Conservation (phyloP, 2,329 filamentous ascomycete genomes). For the Bipolaris cookei region DNA sequence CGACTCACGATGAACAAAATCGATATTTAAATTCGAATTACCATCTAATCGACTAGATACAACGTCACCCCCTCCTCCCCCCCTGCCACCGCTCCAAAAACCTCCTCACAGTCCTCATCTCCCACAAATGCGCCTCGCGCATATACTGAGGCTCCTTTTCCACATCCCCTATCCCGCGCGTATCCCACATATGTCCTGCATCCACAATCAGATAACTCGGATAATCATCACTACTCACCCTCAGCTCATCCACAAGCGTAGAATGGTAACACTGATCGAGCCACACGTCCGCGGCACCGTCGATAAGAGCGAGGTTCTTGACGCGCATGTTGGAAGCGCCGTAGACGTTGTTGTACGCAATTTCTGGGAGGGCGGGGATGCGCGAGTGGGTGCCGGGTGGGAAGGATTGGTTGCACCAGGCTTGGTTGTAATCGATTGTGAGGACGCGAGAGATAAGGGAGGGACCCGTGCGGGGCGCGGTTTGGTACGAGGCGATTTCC, state of each 20-base stretch:
- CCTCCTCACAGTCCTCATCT: conserved; percentile 55
- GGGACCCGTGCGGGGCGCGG: conserved; percentile 53
- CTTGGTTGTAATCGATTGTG: conserved; percentile 59
- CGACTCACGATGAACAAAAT: too few relatives aligned
- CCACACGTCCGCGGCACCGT: conserved; percentile 62
- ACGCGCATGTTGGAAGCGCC: conserved; percentile 57
- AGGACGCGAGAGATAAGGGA: conserved; percentile 58
- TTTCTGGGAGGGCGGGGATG: conserved; percentile 54
- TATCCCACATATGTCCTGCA: conserved; percentile 62
- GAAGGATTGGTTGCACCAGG: conserved; percentile 64
- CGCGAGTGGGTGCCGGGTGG: conserved; percentile 54
- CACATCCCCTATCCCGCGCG: conserved; percentile 50
- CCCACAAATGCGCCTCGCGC: conserved; percentile 58
- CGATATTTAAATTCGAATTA: too few relatives aligned
- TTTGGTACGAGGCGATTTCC: conserved; percentile 59
- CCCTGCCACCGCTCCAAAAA: conserved; percentile 31
- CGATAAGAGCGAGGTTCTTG: conserved; percentile 58
- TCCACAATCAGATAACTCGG: conserved; percentile 59
- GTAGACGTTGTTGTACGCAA: conserved; percentile 54
- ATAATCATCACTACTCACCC: conserved; percentile 52
- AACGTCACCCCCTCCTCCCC: conserved; percentile 4
- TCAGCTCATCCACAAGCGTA: conserved; percentile 46
- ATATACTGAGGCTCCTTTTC: conserved; percentile 59
- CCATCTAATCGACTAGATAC: too few relatives aligned
- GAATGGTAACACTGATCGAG: conserved; percentile 60